These are phyloP conservation scores for Talaromyces borbonicus DNA, from an alignment of 495 filamentous ascomycete species.

Conservation along the genomic window DNA sequence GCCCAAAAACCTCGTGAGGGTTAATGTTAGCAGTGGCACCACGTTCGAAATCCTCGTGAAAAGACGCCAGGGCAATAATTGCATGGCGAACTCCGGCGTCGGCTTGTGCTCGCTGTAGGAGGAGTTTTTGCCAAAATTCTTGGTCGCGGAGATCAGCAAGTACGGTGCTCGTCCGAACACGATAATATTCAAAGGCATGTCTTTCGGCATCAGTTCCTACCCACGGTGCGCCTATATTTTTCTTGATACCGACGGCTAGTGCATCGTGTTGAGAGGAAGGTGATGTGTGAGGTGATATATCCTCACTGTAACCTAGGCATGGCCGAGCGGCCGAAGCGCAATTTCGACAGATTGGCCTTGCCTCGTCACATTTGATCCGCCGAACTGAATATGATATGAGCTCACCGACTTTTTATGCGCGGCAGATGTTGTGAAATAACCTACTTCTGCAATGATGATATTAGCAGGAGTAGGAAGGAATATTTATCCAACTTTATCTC, in stretches of 20 bases:
- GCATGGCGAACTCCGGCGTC: constrained; percentile 50
- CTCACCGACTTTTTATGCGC: neutral
- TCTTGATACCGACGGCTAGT: too few relatives aligned
- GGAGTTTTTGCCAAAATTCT: constrained; percentile 40
- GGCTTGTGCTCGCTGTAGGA: constrained; percentile 44
- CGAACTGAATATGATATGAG: constrained; percentile 14
- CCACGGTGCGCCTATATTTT: neutral
- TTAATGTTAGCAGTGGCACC: neutral
- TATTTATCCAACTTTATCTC: too few relatives aligned
- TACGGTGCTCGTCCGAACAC: constrained; percentile 26
- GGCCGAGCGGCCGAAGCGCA: constrained; percentile 20
- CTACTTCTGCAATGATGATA: constrained; percentile 1
- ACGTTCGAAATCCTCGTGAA: constrained; percentile 47
- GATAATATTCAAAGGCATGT: constrained; percentile 47
- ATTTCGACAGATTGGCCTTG: constrained; percentile 20
- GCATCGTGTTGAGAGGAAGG: too few relatives aligned
- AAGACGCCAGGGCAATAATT: constrained; percentile 47
- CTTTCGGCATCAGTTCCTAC: constrained; percentile 21
- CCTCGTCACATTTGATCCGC: constrained; percentile 38
- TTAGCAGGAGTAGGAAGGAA: neutral
- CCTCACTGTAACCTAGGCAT: constrained; percentile 8
- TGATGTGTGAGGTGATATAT: neutral
- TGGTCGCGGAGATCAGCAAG: constrained; percentile 50
- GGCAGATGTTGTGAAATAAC: neutral
- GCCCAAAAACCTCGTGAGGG: constrained; percentile 19